Evolutionary conservation across 1,284 basidiomycete species (phyloP), one percentile per base, ranked within the genome.

Genomic region (Exobasidium cylindrosporum): DNA sequence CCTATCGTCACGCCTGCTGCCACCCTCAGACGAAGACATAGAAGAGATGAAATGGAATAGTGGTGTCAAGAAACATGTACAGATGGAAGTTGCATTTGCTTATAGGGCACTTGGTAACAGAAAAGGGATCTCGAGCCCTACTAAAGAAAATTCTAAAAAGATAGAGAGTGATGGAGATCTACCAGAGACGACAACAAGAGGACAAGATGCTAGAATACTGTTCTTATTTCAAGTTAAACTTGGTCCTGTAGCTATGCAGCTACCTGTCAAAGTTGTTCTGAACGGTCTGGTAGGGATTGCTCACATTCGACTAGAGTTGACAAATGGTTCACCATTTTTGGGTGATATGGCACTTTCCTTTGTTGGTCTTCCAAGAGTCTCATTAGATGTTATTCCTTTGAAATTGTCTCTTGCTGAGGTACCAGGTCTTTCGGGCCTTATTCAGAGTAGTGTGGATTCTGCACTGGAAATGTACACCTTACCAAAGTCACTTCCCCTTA

Each of bases 221-320:
- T 52, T 57, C 32, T 26, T 47, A 26, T 44, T 57, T 47, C 32
- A 47, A 47, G 56, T 44, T 11, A 57, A 57, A 35, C 26, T 57
- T 43, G 56, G 56, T 3, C 56, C 56, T 32, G n/a, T 14, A 57
- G 56, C 56, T 11, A 14, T 52, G 24, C 32, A 47, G 56, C 56
- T 57, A 13, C 56, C 56, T 14, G 56, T 57, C 21, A 57, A 57
- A 44, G 56, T 57, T 4, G 43, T 47, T 4, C 43, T 57, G 23
- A 57, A 57, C 14, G 56, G 56, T 43, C 56, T 57, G 5, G 56
- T 57, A 3, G 56, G 56, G 13, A 46, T 52, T 57, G 56, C 43
- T 24, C 26, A 44, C 43, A 21, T 57, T 4, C 56, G 56, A 6
- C 17, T 57, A 28, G 32, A 57, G 32, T 23, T 57, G 4, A 57